Percentiles rank a stretch among this genome's conserved stretches.
Conservation (phyloP, 2,329 filamentous ascomycete genomes). For the Diaporthe sp. region DNA sequence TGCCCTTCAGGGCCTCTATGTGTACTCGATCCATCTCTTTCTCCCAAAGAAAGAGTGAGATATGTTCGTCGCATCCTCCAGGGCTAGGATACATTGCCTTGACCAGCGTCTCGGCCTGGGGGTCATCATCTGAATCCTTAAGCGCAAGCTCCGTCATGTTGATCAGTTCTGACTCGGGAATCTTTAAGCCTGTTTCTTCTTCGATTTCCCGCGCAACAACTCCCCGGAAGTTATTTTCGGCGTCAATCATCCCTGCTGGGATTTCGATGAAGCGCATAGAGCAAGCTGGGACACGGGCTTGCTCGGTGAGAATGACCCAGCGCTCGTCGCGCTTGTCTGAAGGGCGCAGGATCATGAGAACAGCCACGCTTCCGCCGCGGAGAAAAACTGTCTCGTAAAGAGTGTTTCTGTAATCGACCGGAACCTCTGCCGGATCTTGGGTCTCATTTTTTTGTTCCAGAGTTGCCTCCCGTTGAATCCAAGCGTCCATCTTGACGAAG, state of each 20-base stretch:
- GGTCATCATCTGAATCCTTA: slow-evolving; percentile 41
- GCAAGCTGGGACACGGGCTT: slow-evolving; percentile 65
- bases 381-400: slow-evolving; percentile 52
- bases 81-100: slow-evolving; percentile 66
- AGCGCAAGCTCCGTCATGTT: slow-evolving; percentile 62
- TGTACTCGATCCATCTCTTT: slow-evolving; percentile 59
- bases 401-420: slow-evolving; percentile 1
- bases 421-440: neutral
- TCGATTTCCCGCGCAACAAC: slow-evolving; percentile 68
- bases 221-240: slow-evolving; percentile 63
- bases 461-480: neutral
- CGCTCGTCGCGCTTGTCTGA: slow-evolving; percentile 62
- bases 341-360: slow-evolving; percentile 66
- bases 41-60: slow-evolving; percentile 68
- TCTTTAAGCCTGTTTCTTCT: slow-evolving; percentile 67
- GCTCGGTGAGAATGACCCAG: slow-evolving; percentile 68
- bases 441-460: neutral
- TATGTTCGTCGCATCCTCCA: slow-evolving; percentile 69
- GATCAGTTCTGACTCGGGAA: slow-evolving; percentile 57
- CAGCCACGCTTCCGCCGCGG: slow-evolving; percentile 68
- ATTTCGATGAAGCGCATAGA: slow-evolving; percentile 68
- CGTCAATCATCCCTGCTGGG: slow-evolving; percentile 71
- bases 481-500: slow-evolving; percentile 13
- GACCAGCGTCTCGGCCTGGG: slow-evolving; percentile 52
- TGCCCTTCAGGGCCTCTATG: slow-evolving; percentile 66